Evolutionary conservation across 805 yeast species (phyloP), one percentile per base, ranked within the genome.

Genomic region (Torulaspora franciscae): DNA sequence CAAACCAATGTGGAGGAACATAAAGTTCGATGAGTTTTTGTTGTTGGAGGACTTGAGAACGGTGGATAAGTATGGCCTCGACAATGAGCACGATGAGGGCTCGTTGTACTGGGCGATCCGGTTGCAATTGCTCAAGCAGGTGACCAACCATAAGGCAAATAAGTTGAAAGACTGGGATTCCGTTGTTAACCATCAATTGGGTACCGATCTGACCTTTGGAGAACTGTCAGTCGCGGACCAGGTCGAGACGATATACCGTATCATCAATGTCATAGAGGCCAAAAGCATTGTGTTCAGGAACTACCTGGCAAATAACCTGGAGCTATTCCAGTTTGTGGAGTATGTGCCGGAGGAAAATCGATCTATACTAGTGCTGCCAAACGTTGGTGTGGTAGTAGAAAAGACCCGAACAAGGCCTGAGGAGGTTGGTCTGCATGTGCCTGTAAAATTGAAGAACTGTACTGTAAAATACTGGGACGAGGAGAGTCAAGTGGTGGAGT

Each of bases 11-110:
- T 64, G 64, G 65, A 55, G 47, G 30, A 50, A 49, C 15, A 50
- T 64, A 7, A 52, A 56, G 35, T 64, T 64, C 44, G 68, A 64
- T 48, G 68, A 64, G 48, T 39, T 52, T 15, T 7, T 58, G 15
- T 47, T 64, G 40, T 45, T 59, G 33, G 46, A 53, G 22, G 65
- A 63, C 39, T 11, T 54, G 33, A 44, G 36, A 26, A 37, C 38
- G 11, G 27, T 46, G 1, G 32, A 42, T 7, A 40, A 32, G 15
- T n/a, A 7, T 11, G 46, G 40, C 2, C 49, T 39, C 15, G 45
- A 35, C 10, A 36, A 33, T 11, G 32, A 45, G 34, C 40, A 37
- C 17, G 48, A 45, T 23, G 47, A 43, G 7, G 46, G 39, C 9
- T 11, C 44, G 4, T 17, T 61, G 13, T 60, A 51, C 43, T 33